phyloP scores from a whole-genome alignment of 2,329 filamentous ascomycete species.

The Colletotrichum theobromicola region DNA sequence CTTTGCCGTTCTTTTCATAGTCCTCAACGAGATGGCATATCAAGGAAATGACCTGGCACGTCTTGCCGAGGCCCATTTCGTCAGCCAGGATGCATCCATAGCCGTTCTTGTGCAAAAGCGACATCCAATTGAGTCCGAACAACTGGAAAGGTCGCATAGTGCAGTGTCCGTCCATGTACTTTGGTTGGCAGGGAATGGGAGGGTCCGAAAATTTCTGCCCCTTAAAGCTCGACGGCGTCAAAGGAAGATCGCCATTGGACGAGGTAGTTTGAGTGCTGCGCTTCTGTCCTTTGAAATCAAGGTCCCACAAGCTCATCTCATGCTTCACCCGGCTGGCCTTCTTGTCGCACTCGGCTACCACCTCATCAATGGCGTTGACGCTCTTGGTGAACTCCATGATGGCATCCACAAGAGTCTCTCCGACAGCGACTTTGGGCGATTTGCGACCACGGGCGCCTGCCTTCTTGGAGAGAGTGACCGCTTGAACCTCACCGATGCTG shows the following conservation, averaged over 20 bases:
- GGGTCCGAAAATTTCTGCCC: slow-evolving; percentile 40
- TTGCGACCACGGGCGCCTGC: slow-evolving; percentile 45
- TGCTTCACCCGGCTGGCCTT: slow-evolving; percentile 65
- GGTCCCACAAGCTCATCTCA: slow-evolving; percentile 52
- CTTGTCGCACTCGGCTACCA: slow-evolving; percentile 77
- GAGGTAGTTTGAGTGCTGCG: slow-evolving; percentile 29
- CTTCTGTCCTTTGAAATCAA: slow-evolving; percentile 51
- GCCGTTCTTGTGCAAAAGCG: slow-evolving; percentile 77
- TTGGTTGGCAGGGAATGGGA: slow-evolving; percentile 68
- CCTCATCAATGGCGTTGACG: slow-evolving; percentile 81
- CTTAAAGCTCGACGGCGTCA: slow-evolving; percentile 46
- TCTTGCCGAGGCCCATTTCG: slow-evolving; percentile 97
- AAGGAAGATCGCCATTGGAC: slow-evolving; percentile 40
- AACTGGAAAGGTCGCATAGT: slow-evolving; percentile 92
- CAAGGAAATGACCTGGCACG: slow-evolving; percentile 93
- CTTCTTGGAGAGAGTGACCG: slow-evolving; percentile 61
- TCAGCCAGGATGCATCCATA: slow-evolving; percentile 93
- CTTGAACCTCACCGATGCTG: slow-evolving; percentile 68
- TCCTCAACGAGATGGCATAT: slow-evolving; percentile 81
- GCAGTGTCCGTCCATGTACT: slow-evolving; percentile 76
- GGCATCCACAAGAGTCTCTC: slow-evolving; percentile 56
- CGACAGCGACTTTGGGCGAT: slow-evolving; percentile 52
- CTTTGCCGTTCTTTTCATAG: slow-evolving; percentile 39
- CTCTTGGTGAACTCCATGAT: slow-evolving; percentile 77
- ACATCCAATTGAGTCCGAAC: slow-evolving; percentile 94